phyloP scores from a whole-genome alignment of 2,329 filamentous ascomycete genomes.

The Alternaria brassicae region DNA sequence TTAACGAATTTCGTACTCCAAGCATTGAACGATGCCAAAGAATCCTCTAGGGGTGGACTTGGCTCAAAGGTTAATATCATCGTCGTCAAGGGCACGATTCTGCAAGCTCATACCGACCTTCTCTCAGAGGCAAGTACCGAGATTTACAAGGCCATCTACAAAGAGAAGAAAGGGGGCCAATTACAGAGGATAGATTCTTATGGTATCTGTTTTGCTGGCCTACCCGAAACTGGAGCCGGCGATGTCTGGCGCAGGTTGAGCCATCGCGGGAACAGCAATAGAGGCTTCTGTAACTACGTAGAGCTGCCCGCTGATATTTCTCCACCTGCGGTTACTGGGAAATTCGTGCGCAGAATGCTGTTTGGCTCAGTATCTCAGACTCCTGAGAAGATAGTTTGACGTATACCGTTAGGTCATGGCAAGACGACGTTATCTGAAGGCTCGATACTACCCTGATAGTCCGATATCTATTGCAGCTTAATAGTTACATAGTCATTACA shows the following conservation, averaged over 20 bases:
- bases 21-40: constrained; percentile 8
- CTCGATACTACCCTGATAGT: background rate
- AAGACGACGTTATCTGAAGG: background rate
- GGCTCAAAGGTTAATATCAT: constrained; percentile 6
- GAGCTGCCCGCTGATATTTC: constrained; percentile 1
- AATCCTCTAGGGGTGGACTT: constrained; percentile 3
- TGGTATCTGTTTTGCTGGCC: constrained; percentile 1
- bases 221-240: background rate
- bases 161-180: background rate
- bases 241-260: background rate
- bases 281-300: constrained; percentile 3
- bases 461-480: background rate
- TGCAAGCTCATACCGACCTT: background rate
- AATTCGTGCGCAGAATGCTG: constrained; percentile 3
- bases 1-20: constrained; percentile 4
- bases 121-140: background rate
- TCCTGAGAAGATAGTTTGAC: background rate
- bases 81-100: background rate
- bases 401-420: background rate
- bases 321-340: background rate
- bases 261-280: background rate
- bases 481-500: constrained; percentile 6
- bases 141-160: background rate
- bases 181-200: background rate
- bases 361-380: background rate